These are phyloP conservation scores for Trichosporon asahii DNA, from an alignment of 1,284 basidiomycete genomes.

Conservation along the genomic window DNA sequence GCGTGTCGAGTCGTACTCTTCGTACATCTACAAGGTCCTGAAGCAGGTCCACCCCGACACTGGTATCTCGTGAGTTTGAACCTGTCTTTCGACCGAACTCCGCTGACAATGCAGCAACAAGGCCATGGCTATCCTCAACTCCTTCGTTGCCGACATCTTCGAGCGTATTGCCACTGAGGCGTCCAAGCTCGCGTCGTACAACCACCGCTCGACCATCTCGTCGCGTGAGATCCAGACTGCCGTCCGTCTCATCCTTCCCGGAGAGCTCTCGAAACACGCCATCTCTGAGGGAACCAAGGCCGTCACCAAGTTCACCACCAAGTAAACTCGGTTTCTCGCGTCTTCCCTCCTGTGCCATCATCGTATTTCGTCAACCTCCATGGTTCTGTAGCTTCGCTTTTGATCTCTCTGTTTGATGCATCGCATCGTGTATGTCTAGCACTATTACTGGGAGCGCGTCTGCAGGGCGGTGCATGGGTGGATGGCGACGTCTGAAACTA, in stretches of 20 bases:
- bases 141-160: constrained; percentile 89
- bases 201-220: constrained; percentile 91
- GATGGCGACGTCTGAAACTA: not conserved
- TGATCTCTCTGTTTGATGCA: constrained; percentile 10
- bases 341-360: constrained; percentile 2
- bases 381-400: constrained; percentile 9
- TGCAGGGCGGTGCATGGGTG: not conserved
- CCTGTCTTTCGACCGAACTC: not conserved
- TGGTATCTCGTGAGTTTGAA: constrained; percentile 62
- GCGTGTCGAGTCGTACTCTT: constrained; percentile 83
- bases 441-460: not conserved
- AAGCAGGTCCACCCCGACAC: constrained; percentile 85
- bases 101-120: constrained; percentile 66
- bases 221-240: constrained; percentile 91
- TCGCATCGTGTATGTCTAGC: constrained; percentile 10
- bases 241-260: constrained; percentile 84
- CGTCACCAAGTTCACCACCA: constrained; percentile 58
- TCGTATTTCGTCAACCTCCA: not conserved
- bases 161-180: constrained; percentile 89
- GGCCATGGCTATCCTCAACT: constrained; percentile 93
- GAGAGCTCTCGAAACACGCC: constrained; percentile 75
- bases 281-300: constrained; percentile 71
- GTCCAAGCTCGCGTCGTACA: constrained; percentile 88
- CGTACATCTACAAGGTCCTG: constrained; percentile 82
- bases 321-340: constrained; percentile 41